Evolutionary conservation across 495 filamentous ascomycete genomes (phyloP).

Genomic region (Aspergillus olivimuriae): DNA sequence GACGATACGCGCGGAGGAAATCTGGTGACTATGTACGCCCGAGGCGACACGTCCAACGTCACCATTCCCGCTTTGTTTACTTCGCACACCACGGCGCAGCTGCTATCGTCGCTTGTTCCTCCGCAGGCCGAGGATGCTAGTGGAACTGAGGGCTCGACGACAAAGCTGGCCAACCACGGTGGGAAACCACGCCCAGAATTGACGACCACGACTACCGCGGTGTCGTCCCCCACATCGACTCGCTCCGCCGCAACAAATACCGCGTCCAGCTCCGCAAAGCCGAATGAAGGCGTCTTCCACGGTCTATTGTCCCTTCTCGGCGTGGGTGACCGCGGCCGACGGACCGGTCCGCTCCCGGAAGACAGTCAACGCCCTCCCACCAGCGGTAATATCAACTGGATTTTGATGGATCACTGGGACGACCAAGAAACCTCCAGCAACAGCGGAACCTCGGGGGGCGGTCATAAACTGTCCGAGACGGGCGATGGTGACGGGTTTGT

Average conservation of each 20-base stretch:
- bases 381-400: slow-evolving; percentile 78
- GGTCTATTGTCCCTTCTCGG: slow-evolving; percentile 50
- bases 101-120: slow-evolving; percentile 84
- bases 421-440: slow-evolving; percentile 39
- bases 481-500: slow-evolving; percentile 63
- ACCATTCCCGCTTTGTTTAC: slow-evolving; percentile 93
- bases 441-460: slow-evolving; percentile 3
- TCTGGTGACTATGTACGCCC: slow-evolving; percentile 93
- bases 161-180: slow-evolving; percentile 18
- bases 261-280: slow-evolving; percentile 11
- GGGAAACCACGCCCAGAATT: slow-evolving; percentile 17
- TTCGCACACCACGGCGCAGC: slow-evolving; percentile 86
- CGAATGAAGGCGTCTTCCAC: slow-evolving; percentile 48
- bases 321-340: slow-evolving; percentile 29
- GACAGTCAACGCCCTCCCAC: slow-evolving; percentile 70
- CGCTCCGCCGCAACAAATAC: slow-evolving; percentile 17
- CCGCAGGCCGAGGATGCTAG: slow-evolving; percentile 54
- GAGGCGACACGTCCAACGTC: slow-evolving; percentile 89
- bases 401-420: slow-evolving; percentile 60
- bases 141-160: slow-evolving; percentile 39
- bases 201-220: slow-evolving; percentile 17
- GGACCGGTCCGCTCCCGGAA: slow-evolving; percentile 18
- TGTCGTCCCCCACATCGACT: slow-evolving; percentile 22
- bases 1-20: slow-evolving; percentile 82
- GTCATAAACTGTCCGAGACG: slow-evolving; percentile 17